Evolutionary conservation across 2,329 filamentous ascomycete genomes (phyloP).

Genomic region (Fusarium globosum): DNA sequence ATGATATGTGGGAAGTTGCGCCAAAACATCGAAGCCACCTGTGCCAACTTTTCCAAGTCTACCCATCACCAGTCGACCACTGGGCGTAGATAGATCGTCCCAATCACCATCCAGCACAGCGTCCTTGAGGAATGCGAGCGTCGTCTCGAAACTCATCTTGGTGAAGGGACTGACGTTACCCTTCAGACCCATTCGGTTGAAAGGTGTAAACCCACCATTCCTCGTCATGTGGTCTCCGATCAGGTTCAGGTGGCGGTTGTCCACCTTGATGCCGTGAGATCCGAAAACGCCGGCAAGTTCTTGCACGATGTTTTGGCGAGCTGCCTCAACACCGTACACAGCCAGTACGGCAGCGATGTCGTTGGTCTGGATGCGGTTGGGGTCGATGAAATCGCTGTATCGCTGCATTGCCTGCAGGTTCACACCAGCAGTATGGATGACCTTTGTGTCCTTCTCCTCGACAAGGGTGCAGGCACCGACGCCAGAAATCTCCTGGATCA

Average conservation of each 20-base stretch:
- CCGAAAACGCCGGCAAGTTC: slow-evolving; percentile 89
- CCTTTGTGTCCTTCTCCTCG: slow-evolving; percentile 65
- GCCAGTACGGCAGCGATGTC: slow-evolving; percentile 87
- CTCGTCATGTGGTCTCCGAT: slow-evolving; percentile 99
- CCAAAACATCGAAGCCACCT: slow-evolving; percentile 89
- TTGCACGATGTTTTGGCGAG: slow-evolving; percentile 84
- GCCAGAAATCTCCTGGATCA: slow-evolving; percentile 87
- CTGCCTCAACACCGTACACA: slow-evolving; percentile 93
- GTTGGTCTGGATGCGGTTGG: slow-evolving; percentile 89
- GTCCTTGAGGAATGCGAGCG: slow-evolving; percentile 91
- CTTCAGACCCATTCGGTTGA: slow-evolving; percentile 89
- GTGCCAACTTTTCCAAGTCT: slow-evolving; percentile 86
- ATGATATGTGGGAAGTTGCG: slow-evolving; percentile 66
- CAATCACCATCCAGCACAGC: slow-evolving; percentile 90
- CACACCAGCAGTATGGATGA: slow-evolving; percentile 83
- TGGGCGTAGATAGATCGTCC: slow-evolving; percentile 88
- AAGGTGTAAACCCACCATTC: slow-evolving; percentile 86
- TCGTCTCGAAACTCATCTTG: slow-evolving; percentile 99
- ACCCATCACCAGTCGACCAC: slow-evolving; percentile 88
- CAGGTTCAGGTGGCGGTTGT: slow-evolving; percentile 91
- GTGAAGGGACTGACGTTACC: slow-evolving; percentile 91
- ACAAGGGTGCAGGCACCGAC: slow-evolving; percentile 77
- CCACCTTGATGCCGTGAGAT: slow-evolving; percentile 91
- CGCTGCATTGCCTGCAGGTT: slow-evolving; percentile 93
- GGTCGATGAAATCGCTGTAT: slow-evolving; percentile 86